Evolutionary conservation across 345 rosid species (phyloP), one percentile per base, ranked within the genome.

Genomic region (Cochlearia excelsa): DNA sequence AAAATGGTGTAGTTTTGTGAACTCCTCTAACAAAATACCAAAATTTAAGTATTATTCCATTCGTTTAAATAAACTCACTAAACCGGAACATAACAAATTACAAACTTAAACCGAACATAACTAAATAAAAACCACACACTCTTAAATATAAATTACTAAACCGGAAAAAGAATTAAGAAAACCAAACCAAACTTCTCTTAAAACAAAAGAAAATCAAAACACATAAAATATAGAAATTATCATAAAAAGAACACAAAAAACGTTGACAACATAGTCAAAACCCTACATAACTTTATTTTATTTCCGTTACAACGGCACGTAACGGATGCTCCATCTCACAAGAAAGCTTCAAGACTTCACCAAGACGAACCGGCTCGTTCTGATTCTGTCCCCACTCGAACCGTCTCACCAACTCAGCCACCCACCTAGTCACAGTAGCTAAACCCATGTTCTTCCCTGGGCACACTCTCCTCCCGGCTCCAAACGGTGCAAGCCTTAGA

Each of bases 401-500:
- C 16, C 46, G 45, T 16, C 60, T 63, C 40, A 77, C 90, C 75
- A 91, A 29, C 75, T 78, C 71, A 0, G 92, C 95, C 67, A 91
- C 95, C 98, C 98, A 91, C 2, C 82, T 80, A 43, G 47, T 68
- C 46, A 84, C 95, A 0, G 95, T 86, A 9, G 54, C 81, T 1
- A 91, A 53, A 28, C 92, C 98, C 30, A 91, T 68, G 65, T 73
- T 86, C 80, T 82, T 88, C 10, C 98, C 98, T 0, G 96, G 98
- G 55, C 98, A 91, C 1, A 80, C 95, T 70, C 98, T 67, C 27
- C 98, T 83, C 3, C 98, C 98, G 0, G 95, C 94, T 9, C 98
- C 98, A 2, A 91, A 91, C 3, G 96, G 98, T 0, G 98, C 96
- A 0, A 91, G 88, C 74, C 96, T 71, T 6, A 82, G 55, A 63